Evolutionary conservation across 164 flowering plant genomes (phyloP), one percentile per base, ranked within the genome.

Genomic region (Annona squamosa): DNA sequence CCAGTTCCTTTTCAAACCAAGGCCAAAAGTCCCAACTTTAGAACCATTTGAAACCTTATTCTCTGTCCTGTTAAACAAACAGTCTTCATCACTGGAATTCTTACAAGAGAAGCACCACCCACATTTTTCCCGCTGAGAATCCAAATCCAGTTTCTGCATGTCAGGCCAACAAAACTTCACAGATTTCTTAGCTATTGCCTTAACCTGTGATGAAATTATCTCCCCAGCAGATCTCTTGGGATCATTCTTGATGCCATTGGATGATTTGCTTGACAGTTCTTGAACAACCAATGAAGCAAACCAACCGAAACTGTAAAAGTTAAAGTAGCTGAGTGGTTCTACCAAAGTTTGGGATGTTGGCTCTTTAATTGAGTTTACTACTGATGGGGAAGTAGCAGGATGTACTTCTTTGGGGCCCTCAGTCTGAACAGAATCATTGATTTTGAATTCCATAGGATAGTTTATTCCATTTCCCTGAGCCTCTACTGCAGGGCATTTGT

Each of bases 91-190:
- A 68, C 74, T 78, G 16, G 90, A 76, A 79, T n/a, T 72, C 84
- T 82, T 83, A 82, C 99, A 96, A 46, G 84, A 78, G 80, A 85
- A 83, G 83, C 99, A 96, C 99, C 99, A 96, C 12, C 97, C 97
- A 81, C 99, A 96, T 48, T 84, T 90, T 83, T 96, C 99, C 75
- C 81, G 91, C 74, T 56, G 71, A 2, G 75, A 81, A 74, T 83
- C 84, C 45, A 45, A 70, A 70, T 72, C 71, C 52, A 74, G 48
- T 37, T 77, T 75, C 48, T 73, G 82, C 77, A 83, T 74, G 77
- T 74, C 79, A 71, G 86, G 76, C 98, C 95, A 91, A 78, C 74
- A 77, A 83, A 90, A 90, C 18, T 75, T 86, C 44, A 80, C 57
- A 61, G 72, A 77, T 48, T 79, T 84, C 73, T 84, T 87, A 42